Conservation (phyloP, 148 eudicot species). For the Suaeda aralocaspica region DNA sequence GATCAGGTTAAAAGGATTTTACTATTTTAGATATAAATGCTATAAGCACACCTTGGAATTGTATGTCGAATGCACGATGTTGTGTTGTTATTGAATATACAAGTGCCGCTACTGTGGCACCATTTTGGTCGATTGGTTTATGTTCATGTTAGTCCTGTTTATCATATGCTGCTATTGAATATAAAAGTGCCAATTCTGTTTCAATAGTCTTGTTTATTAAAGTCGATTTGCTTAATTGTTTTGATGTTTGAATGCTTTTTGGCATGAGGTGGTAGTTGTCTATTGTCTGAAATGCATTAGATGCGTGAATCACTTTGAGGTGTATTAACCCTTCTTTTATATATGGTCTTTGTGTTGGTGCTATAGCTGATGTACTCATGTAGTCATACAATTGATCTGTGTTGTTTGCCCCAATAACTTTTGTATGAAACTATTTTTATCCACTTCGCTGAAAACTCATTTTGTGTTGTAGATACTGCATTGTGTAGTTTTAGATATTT, state of each 20-base stretch:
- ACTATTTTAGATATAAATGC: conserved; percentile 6
- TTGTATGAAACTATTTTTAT: not conserved
- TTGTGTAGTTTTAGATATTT: not conserved
- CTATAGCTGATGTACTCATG: not conserved
- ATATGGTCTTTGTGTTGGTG: too few relatives aligned
- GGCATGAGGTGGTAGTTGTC: not conserved
- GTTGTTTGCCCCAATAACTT: not conserved
- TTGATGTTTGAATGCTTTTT: too few relatives aligned
- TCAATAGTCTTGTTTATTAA: too few relatives aligned
- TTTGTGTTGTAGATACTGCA: not conserved
- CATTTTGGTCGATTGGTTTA: not conserved
- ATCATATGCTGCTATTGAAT: not conserved
- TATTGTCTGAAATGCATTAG: not conserved
- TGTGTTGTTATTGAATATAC: not conserved
- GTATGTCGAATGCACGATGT: conserved; percentile 1
- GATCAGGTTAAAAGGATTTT: conserved; percentile 6
- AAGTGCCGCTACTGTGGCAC: not conserved
- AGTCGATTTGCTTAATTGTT: too few relatives aligned
- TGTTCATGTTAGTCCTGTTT: not conserved
- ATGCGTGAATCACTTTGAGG: not conserved
- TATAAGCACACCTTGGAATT: not conserved
- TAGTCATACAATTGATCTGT: not conserved
- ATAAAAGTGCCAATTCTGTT: too few relatives aligned
- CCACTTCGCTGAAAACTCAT: not conserved
- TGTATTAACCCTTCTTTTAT: not conserved